Evolutionary conservation across 768 basidiomycete genomes (phyloP).

Genomic region (Lactarius trivialis): DNA sequence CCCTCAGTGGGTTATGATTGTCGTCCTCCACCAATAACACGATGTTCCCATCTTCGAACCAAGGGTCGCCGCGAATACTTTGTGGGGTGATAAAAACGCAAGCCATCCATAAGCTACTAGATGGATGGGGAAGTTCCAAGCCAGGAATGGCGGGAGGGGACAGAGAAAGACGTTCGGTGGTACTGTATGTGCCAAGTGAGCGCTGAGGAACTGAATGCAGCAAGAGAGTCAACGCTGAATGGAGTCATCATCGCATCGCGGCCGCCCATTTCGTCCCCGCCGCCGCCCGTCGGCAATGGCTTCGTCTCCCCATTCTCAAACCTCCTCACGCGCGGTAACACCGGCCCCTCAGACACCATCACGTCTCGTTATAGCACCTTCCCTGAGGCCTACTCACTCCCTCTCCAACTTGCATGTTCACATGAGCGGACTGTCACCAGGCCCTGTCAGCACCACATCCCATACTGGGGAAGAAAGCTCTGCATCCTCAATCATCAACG

Average conservation of each 20-base stretch:
- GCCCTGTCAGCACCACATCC: background rate
- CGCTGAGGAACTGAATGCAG: background rate
- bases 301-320: constrained; percentile 25
- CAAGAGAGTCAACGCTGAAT: background rate
- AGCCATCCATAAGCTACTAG: background rate
- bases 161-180: background rate
- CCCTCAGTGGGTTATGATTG: constrained; percentile 28
- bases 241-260: background rate
- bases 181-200: background rate
- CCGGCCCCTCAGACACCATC: constrained; percentile 41
- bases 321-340: constrained; percentile 35
- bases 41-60: constrained; percentile 59
- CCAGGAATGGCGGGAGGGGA: background rate
- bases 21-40: constrained; percentile 37
- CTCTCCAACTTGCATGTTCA: constrained; percentile 52
- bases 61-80: constrained; percentile 37
- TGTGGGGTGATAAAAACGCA: constrained; percentile 11
- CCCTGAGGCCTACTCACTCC: constrained; percentile 47
- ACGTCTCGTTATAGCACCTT: constrained; percentile 46
- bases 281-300: background rate
- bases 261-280: background rate
- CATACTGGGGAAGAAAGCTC: constrained; percentile 31
- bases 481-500: constrained; percentile 62
- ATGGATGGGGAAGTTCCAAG: background rate
- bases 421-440: constrained; percentile 20